Evolutionary conservation across 2,329 filamentous ascomycete genomes (phyloP).

Genomic region (Colletotrichum sansevieriae): DNA sequence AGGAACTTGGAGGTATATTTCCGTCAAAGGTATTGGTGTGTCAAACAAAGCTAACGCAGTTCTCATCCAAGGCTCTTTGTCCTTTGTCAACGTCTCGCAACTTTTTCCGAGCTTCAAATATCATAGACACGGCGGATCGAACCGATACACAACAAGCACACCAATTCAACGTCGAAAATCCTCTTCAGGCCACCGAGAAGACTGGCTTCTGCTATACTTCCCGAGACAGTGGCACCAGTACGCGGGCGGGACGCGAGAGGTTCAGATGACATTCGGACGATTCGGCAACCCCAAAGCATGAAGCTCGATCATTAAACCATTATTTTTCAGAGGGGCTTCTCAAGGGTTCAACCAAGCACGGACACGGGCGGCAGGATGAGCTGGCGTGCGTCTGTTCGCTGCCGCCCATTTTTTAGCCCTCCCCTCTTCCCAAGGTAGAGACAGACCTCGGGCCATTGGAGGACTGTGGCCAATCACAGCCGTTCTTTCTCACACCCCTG

Average conservation of each 20-base stretch:
- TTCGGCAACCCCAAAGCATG: constrained; percentile 25
- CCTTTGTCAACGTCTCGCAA: too few species aligned
- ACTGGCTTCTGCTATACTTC: neutral
- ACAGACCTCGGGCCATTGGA: constrained; percentile 32
- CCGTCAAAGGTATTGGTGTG: too few species aligned
- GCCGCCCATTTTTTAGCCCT: constrained; percentile 22
- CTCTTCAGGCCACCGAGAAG: too few species aligned
- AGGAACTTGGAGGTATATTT: too few species aligned
- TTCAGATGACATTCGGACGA: constrained; percentile 39
- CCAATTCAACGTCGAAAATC: too few species aligned
- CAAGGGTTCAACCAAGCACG: constrained; percentile 25
- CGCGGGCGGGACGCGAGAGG: constrained; percentile 12
- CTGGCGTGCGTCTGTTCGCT: constrained; percentile 32
- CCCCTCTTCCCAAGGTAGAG: constrained; percentile 17
- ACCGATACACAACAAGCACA: too few species aligned
- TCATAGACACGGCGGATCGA: too few species aligned
- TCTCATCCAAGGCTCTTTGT: too few species aligned
- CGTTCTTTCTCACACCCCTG: constrained; percentile 25
- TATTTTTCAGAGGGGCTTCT: neutral
- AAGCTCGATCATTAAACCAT: constrained; percentile 26
- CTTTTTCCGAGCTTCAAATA: too few species aligned
- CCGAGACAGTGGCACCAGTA: constrained; percentile 15
- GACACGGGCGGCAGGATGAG: constrained; percentile 20
- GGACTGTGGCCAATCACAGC: constrained; percentile 16
- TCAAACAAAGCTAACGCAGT: too few species aligned